Evolutionary conservation across 192 early-diverging fungal genomes (phyloP).

Genomic region (Linderina pennispora): DNA sequence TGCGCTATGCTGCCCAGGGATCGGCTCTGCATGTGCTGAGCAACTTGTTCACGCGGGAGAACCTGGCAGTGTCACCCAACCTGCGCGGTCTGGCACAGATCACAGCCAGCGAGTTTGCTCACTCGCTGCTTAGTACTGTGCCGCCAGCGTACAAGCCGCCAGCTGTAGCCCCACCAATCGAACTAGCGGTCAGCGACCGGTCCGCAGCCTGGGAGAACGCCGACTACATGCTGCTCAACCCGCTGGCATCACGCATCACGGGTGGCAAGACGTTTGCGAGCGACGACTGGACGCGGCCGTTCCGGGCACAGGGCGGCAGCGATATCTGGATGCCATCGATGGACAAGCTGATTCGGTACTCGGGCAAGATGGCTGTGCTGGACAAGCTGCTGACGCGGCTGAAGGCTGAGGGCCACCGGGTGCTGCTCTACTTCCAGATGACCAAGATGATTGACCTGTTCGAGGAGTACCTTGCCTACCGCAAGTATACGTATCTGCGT

Average conservation of each 20-base stretch:
- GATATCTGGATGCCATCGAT: conserved; percentile 68
- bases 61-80: conserved; percentile 22
- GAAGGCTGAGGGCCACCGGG: conserved; percentile 73
- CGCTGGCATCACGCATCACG: conserved; percentile 18
- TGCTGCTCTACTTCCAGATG: conserved; percentile 86
- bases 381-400: conserved; percentile 65
- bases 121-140: conserved; percentile 27
- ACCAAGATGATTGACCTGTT: conserved; percentile 83
- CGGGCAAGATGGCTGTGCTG: conserved; percentile 68
- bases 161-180: conserved; percentile 57
- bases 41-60: conserved; percentile 33
- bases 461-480: conserved; percentile 81
- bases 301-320: conserved; percentile 49
- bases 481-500: conserved; percentile 82
- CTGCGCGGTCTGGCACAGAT: conserved; percentile 25
- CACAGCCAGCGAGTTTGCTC: conserved; percentile 20
- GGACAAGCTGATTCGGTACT: conserved; percentile 72
- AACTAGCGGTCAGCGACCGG: conserved; percentile 56
- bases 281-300: conserved; percentile 39
- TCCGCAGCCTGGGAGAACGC: conserved; percentile 53
- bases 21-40: conserved; percentile 30
- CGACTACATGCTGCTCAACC: conserved; percentile 23
- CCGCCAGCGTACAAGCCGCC: conserved; percentile 49
- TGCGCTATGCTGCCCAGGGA: conserved; percentile 8
- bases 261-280: conserved; percentile 14